Evolutionary conservation across 306 rosid species (phyloP).

Genomic region (Corylus heterophylla): DNA sequence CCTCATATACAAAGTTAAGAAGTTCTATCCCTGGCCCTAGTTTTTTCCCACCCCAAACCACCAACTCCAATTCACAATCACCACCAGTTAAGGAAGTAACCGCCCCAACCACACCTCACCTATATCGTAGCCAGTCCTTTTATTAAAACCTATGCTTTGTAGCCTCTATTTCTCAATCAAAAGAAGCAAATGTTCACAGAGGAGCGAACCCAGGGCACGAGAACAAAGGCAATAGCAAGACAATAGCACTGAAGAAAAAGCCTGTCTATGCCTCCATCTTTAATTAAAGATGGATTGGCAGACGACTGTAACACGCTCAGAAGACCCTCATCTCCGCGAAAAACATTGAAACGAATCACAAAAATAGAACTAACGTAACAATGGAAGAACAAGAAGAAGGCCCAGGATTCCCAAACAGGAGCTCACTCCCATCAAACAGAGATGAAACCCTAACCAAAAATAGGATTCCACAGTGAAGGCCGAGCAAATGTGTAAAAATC

Average conservation of each 20-base stretch:
- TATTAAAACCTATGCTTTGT: conserved; percentile 5
- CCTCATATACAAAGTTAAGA: conserved; percentile 1
- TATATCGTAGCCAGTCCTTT: background rate
- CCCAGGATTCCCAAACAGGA: conserved; percentile 20
- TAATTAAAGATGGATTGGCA: conserved; percentile 54
- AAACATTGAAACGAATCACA: conserved; percentile 22
- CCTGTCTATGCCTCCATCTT: conserved; percentile 61
- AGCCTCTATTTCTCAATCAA: conserved; percentile 18
- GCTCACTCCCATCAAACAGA: conserved; percentile 41
- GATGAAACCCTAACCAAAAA: conserved; percentile 46
- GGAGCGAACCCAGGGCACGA: conserved; percentile 23
- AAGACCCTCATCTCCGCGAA: conserved; percentile 40
- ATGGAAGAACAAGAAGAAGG: conserved; percentile 13
- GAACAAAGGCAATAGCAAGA: conserved; percentile 27
- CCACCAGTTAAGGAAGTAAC: conserved; percentile 22
- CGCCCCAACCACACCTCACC: conserved; percentile 9
- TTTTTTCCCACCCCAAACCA: background rate
- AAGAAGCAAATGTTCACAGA: conserved; percentile 21
- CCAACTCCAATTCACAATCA: conserved; percentile 21
- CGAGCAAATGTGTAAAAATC: conserved; percentile 24
- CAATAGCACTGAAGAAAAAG: conserved; percentile 30
- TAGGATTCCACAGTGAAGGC: conserved; percentile 30
- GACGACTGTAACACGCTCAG: conserved; percentile 43
- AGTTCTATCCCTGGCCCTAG: background rate
- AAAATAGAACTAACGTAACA: conserved; percentile 15